These are phyloP conservation scores for Laetiporus sulphureus DNA, from an alignment of 1,284 basidiomycete genomes.

Conservation along the genomic window DNA sequence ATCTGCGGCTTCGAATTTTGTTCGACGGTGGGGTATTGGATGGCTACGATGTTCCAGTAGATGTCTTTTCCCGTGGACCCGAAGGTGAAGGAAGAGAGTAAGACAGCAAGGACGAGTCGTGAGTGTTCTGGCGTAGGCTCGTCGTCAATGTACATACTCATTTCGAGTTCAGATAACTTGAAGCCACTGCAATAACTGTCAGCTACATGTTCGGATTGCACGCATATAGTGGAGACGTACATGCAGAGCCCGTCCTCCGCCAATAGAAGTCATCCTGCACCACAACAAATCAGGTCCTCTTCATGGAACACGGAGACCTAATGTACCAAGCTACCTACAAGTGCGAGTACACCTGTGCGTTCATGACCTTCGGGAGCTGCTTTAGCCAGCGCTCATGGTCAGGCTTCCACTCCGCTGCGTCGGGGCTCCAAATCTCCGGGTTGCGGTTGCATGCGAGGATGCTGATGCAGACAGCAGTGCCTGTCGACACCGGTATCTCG, in stretches of 20 bases:
- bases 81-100: conserved; percentile 15
- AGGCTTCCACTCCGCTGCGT: conserved; percentile 21
- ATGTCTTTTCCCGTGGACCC: conserved; percentile 11
- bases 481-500: conserved; percentile 34
- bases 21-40: conserved; percentile 14
- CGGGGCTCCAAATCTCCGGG: conserved; percentile 19
- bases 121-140: neutral
- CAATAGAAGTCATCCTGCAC: conserved; percentile 26
- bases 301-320: neutral
- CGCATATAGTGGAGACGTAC: conserved; percentile 10
- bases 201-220: neutral
- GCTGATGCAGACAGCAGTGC: conserved; percentile 22
- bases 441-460: conserved; percentile 19
- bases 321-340: conserved; percentile 10
- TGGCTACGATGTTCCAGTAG: conserved; percentile 16
- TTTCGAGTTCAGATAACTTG: conserved; percentile 16
- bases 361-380: conserved; percentile 5
- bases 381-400: conserved; percentile 23
- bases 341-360: conserved; percentile 13
- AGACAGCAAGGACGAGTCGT: conserved; percentile 17
- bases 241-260: conserved; percentile 26
- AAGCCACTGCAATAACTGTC: conserved; percentile 9
- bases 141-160: no score
- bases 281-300: neutral
- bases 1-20: conserved; percentile 7